Conservation (phyloP, 2,329 filamentous ascomycete genomes). For the Colletotrichum aenigma region DNA sequence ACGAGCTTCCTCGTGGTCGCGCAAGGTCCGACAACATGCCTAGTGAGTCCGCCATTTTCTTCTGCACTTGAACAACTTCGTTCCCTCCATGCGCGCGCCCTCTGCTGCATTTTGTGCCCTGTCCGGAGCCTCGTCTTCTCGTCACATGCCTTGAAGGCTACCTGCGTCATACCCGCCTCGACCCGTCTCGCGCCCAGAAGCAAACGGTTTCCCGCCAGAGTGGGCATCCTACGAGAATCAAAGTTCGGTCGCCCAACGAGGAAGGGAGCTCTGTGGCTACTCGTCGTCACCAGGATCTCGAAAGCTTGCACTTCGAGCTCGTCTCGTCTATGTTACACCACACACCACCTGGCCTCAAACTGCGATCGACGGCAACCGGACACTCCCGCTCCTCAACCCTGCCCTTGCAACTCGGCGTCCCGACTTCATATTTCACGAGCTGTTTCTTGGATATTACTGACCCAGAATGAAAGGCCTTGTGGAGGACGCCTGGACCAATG, state of each 20-base stretch:
- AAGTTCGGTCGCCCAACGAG: neutral
- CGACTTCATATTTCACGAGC: neutral
- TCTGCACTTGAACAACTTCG: neutral
- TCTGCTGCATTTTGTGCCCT: neutral
- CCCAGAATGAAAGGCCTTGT: conserved; percentile 31
- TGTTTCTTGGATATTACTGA: neutral
- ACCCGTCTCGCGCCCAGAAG: neutral
- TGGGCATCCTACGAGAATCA: neutral
- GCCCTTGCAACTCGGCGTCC: neutral
- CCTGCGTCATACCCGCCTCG: conserved; percentile 16
- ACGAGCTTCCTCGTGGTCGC: conserved; percentile 16
- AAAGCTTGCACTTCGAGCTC: neutral
- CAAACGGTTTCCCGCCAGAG: neutral
- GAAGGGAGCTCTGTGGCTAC: neutral
- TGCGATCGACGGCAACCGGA: neutral
- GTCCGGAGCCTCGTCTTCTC: neutral
- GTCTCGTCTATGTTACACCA: neutral
- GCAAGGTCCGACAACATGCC: conserved; percentile 25
- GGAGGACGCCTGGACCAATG: conserved; percentile 46
- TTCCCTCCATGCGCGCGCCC: neutral
- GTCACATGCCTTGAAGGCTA: conserved; percentile 17
- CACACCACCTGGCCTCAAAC: neutral
- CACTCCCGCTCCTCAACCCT: neutral
- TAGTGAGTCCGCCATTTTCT: conserved; percentile 22
- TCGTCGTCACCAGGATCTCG: neutral